Evolutionary conservation across 768 basidiomycete genomes (phyloP).

Genomic region (Leucosporidium yakuticum): DNA sequence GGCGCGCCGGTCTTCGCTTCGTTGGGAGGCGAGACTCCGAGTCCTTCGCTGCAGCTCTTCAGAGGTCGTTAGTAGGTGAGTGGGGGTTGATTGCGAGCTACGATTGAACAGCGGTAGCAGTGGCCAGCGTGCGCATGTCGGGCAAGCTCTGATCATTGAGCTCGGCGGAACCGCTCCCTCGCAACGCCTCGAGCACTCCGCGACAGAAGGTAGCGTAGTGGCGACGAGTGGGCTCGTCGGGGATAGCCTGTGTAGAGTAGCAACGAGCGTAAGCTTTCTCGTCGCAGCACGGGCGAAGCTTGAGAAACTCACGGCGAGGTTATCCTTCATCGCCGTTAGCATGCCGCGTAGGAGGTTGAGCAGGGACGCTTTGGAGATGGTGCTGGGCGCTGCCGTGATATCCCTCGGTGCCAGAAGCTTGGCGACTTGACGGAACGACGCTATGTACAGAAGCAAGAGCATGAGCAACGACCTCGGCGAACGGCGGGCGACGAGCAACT

Average conservation of each 20-base stretch:
- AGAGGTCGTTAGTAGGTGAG: no score
- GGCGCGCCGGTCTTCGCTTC: no score
- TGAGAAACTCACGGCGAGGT: slow-evolving; percentile 26
- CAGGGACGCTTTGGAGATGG: no score
- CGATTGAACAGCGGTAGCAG: neutral
- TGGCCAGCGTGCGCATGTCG: slow-evolving; percentile 8
- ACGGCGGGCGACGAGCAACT: slow-evolving; percentile 13
- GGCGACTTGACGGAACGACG: no score
- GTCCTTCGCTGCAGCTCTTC: no score
- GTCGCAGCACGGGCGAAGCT: no score
- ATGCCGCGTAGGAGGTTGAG: slow-evolving; percentile 15
- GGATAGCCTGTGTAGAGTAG: neutral
- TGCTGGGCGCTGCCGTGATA: no score
- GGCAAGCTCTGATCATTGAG: slow-evolving; percentile 19
- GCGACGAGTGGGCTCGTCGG: neutral
- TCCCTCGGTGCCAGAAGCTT: no score
- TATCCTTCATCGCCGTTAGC: slow-evolving; percentile 22
- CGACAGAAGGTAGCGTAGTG: slow-evolving; percentile 8
- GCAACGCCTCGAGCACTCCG: slow-evolving; percentile 2
- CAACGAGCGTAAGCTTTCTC: no score
- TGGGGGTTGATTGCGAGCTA: no score
- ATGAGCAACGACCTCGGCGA: slow-evolving; percentile 15
- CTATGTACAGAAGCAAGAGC: neutral
- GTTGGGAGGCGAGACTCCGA: no score
- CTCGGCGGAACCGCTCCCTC: neutral